Conservation (phyloP, 1,139 yeast species). For the Candida smagusa region DNA sequence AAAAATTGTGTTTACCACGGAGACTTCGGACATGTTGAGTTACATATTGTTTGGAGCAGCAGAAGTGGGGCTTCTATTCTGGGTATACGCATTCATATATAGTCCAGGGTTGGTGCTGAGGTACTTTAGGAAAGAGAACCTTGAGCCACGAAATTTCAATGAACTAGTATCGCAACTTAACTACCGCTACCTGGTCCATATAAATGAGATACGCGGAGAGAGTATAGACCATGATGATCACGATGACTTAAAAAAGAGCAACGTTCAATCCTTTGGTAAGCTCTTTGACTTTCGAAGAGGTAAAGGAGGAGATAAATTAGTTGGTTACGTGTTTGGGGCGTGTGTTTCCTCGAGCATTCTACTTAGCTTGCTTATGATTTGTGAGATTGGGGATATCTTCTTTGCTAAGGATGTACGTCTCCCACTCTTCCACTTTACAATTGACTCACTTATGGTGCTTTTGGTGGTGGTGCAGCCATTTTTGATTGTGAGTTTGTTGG, state of each 20-base stretch:
- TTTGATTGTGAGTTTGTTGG: slow-evolving; percentile 27
- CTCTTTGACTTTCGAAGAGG: slow-evolving; percentile 5
- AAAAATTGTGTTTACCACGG: too few relatives aligned
- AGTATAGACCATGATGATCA: slow-evolving; percentile 14
- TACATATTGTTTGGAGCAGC: slow-evolving; percentile 13
- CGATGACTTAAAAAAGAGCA: slow-evolving; percentile 12
- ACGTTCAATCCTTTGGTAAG: slow-evolving; percentile 4
- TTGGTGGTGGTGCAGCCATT: slow-evolving; percentile 35
- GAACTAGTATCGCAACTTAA: slow-evolving; percentile 7
- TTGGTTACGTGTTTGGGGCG: slow-evolving; percentile 28
- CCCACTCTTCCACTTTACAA: slow-evolving; percentile 28
- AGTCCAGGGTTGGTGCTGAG: slow-evolving; percentile 24
- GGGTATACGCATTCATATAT: slow-evolving; percentile 24
- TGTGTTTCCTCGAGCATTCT: slow-evolving; percentile 32
- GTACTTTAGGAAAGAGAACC: slow-evolving; percentile 16
- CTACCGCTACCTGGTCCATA: slow-evolving; percentile 4
- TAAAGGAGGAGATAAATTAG: slow-evolving; percentile 14
- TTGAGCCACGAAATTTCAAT: slow-evolving; percentile 20
- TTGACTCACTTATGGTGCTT: slow-evolving; percentile 30
- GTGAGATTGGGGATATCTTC: slow-evolving; percentile 30
- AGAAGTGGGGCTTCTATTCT: slow-evolving; percentile 14
- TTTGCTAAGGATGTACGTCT: slow-evolving; percentile 21
- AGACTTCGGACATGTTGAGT: slow-evolving; percentile 5
- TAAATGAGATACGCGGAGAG: slow-evolving; percentile 7
- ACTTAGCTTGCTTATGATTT: slow-evolving; percentile 35